Evolutionary conservation across 805 yeast species (phyloP).

Genomic region (Schizosaccharomyces japonicus): DNA sequence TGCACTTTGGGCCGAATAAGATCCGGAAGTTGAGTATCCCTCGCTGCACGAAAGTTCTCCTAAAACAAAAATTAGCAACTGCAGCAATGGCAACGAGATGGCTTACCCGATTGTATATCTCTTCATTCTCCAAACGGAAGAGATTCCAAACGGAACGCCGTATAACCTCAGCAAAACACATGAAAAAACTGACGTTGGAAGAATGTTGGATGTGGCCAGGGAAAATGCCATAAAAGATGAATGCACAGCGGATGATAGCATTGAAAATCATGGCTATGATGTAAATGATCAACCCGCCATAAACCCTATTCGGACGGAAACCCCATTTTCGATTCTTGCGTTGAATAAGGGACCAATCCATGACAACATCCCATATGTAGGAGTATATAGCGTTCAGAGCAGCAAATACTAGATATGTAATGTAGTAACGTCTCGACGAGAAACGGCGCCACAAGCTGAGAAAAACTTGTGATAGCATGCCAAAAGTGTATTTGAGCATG

Average conservation of each 20-base stretch:
- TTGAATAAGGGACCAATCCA: conserved; percentile 89
- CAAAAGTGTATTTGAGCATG: conserved; percentile 47
- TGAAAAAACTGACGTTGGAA: conserved; percentile 59
- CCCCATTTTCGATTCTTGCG: conserved; percentile 30
- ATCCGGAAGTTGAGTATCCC: not conserved
- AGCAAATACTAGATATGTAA: conserved; percentile 51
- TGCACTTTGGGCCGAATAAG: no score
- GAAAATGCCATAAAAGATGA: conserved; percentile 75
- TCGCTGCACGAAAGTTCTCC: not conserved
- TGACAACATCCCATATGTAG: conserved; percentile 66
- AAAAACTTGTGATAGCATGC: conserved; percentile 43
- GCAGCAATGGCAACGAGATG: not conserved
- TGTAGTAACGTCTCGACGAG: conserved; percentile 20
- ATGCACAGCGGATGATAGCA: conserved; percentile 44
- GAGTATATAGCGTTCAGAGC: conserved; percentile 45
- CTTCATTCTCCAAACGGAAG: conserved; percentile 90
- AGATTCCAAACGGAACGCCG: conserved; percentile 77
- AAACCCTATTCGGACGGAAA: conserved; percentile 50
- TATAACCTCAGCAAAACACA: conserved; percentile 59
- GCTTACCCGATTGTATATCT: conserved; percentile 14
- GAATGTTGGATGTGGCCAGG: conserved; percentile 60
- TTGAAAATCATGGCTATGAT: conserved; percentile 55
- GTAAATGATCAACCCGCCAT: conserved; percentile 34
- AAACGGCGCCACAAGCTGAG: conserved; percentile 52
- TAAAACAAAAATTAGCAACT: not conserved